A percentile compares a stretch with the other conserved stretches of the same genome.
Evolutionary conservation across 2,329 filamentous ascomycete genomes (phyloP).

Genomic region (Diaporthe helianthi): DNA sequence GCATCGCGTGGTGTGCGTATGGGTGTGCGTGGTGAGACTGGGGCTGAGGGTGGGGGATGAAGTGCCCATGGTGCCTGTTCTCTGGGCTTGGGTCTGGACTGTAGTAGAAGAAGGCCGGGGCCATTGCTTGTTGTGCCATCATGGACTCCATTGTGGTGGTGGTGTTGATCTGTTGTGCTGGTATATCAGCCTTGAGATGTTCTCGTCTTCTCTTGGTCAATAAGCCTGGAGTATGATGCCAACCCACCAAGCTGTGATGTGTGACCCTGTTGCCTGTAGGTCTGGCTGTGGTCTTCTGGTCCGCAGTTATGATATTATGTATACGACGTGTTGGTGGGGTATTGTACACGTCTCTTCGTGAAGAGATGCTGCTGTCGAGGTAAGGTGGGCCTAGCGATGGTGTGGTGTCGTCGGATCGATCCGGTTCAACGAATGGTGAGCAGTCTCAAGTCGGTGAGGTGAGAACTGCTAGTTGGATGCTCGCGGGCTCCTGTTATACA

Average conservation of each 20-base stretch:
- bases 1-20: conserved; percentile 38
- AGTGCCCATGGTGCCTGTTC: conserved; percentile 77
- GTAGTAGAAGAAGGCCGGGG: conserved; percentile 88
- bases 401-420: conserved; percentile 44
- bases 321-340: conserved; percentile 38
- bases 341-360: conserved; percentile 41
- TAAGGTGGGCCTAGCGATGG: conserved; percentile 49
- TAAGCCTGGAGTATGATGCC: not conserved
- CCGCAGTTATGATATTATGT: conserved; percentile 41
- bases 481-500: conserved; percentile 45
- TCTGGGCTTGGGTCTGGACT: conserved; percentile 77
- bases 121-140: conserved; percentile 66
- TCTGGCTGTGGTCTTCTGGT: conserved; percentile 25
- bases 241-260: conserved; percentile 30
- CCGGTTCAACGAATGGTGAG: conserved; percentile 53
- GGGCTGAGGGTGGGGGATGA: conserved; percentile 68
- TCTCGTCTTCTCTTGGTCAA: not conserved
- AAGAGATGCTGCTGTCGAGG: conserved; percentile 38
- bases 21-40: conserved; percentile 56
- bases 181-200: conserved; percentile 36
- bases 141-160: conserved; percentile 69
- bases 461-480: conserved; percentile 41
- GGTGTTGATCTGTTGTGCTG: conserved; percentile 34
- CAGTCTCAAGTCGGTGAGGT: conserved; percentile 43
- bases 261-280: conserved; percentile 29